These are phyloP conservation scores for Cyberlindnera sargentensis DNA, from an alignment of 805 yeast genomes.

Conservation along the genomic window DNA sequence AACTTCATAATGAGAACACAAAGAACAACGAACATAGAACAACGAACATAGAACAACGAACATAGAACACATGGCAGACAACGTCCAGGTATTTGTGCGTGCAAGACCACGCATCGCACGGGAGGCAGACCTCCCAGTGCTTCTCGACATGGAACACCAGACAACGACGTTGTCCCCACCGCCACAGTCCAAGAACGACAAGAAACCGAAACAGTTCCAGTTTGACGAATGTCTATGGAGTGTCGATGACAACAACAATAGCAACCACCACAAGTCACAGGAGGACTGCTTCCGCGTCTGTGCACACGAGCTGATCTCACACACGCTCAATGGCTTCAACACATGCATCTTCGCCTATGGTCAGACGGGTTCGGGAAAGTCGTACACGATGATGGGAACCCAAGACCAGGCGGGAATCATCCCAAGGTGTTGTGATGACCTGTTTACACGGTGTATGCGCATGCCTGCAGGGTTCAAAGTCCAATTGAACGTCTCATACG, in stretches of 20 bases:
- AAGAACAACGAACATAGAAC: background rate
- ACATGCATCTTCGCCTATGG: constrained; percentile 75
- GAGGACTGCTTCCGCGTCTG: constrained; percentile 40
- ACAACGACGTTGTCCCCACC: constrained; percentile 10
- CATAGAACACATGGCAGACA: constrained; percentile 6
- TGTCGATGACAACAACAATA: constrained; percentile 23
- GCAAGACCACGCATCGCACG: constrained; percentile 37
- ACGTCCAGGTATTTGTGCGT: constrained; percentile 44
- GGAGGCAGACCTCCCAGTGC: constrained; percentile 12
- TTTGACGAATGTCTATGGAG: constrained; percentile 53
- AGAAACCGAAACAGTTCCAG: constrained; percentile 29
- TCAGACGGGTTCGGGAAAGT: constrained; percentile 81
- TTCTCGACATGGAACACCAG: constrained; percentile 15
- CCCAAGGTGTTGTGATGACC: constrained; percentile 49
- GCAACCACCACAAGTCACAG: constrained; percentile 41
- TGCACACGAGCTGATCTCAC: constrained; percentile 55
- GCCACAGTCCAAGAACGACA: constrained; percentile 2
- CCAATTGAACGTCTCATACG: constrained; percentile 49
- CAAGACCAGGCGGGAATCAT: constrained; percentile 57
- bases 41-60: background rate
- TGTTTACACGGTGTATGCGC: constrained; percentile 36
- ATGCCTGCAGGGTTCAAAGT: constrained; percentile 30
- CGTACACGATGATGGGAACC: constrained; percentile 73
- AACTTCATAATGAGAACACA: background rate
- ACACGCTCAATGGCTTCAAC: constrained; percentile 62